Percentiles rank a stretch among this genome's conserved stretches.
phyloP scores from a whole-genome alignment of 1,139 yeast species.

The Yamadazyma jaroonii region DNA sequence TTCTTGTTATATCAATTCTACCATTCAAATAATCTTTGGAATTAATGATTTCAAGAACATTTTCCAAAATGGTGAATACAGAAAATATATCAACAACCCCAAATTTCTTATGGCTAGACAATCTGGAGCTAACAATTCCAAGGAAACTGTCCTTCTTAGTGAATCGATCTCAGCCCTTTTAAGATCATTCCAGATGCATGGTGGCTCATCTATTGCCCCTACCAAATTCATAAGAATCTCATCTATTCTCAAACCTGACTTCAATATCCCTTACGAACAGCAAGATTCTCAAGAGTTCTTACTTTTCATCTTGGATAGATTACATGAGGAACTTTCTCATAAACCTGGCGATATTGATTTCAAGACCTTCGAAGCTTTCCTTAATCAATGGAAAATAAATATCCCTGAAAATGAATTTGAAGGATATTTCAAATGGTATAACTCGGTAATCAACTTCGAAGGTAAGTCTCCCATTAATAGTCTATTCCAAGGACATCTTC shows the following conservation, averaged over 20 bases:
- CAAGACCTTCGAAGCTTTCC: slow-evolving; percentile 22
- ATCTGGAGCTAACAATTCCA: slow-evolving; percentile 21
- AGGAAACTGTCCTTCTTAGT: slow-evolving; percentile 38
- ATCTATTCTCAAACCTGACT: slow-evolving; percentile 56
- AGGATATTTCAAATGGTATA: slow-evolving; percentile 62
- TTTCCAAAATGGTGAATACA: slow-evolving; percentile 41
- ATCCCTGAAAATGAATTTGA: slow-evolving; percentile 33
- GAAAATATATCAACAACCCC: slow-evolving; percentile 36
- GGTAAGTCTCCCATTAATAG: slow-evolving; percentile 67
- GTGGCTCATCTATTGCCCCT: slow-evolving; percentile 64
- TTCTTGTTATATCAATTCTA: slow-evolving; percentile 71
- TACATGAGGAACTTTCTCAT: slow-evolving; percentile 62
- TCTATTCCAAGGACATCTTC: slow-evolving; percentile 66
- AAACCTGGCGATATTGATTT: slow-evolving; percentile 17
- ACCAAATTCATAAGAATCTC: slow-evolving; percentile 58
- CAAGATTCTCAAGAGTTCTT: slow-evolving; percentile 80
- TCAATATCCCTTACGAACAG: slow-evolving; percentile 67
- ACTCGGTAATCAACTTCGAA: slow-evolving; percentile 45
- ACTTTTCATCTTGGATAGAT: slow-evolving; percentile 59
- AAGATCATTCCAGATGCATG: slow-evolving; percentile 48
- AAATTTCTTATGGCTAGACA: slow-evolving; percentile 19
- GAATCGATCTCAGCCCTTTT: slow-evolving; percentile 45
- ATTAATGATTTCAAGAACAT: slow-evolving; percentile 41
- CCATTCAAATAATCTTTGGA: slow-evolving; percentile 64
- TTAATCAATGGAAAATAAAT: slow-evolving; percentile 32